phyloP scores from a whole-genome alignment of 345 rosid genomes.

The Salix arbutifolia region DNA sequence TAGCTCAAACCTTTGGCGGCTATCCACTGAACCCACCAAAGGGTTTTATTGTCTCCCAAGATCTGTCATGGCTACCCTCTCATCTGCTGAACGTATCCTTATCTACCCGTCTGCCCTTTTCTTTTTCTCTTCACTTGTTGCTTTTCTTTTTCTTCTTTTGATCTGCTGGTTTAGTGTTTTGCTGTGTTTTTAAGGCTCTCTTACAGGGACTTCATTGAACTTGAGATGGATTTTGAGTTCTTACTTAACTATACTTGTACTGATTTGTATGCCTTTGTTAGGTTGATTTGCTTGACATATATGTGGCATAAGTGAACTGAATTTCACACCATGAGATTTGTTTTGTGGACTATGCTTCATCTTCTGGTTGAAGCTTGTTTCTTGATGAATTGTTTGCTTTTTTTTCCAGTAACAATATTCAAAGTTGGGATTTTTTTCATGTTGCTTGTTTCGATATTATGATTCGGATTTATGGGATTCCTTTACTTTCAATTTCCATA shows the following conservation, averaged over 20 bases:
- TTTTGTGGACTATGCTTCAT: background rate
- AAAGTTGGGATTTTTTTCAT: background rate
- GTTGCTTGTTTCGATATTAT: background rate
- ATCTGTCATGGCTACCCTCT: background rate
- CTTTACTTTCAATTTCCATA: slow-evolving; percentile 44
- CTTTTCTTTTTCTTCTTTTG: background rate
- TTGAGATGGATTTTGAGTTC: background rate
- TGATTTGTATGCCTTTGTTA: background rate
- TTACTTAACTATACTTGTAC: background rate
- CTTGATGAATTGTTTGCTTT: background rate
- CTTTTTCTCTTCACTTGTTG: background rate
- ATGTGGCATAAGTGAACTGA: background rate
- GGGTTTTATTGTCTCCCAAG: background rate
- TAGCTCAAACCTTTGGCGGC: slow-evolving; percentile 40
- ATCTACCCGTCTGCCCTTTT: background rate
- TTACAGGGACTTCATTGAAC: background rate
- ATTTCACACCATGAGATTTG: background rate
- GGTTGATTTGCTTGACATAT: background rate
- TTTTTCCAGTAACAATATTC: background rate
- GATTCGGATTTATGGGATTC: slow-evolving; percentile 21
- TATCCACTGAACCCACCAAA: slow-evolving; percentile 2
- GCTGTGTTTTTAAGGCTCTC: background rate
- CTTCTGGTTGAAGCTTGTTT: background rate
- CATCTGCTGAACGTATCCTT: background rate
- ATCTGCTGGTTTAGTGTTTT: background rate